Evolutionary conservation across 768 basidiomycete species (phyloP).

Genomic region (Boletus rubroflammeus): DNA sequence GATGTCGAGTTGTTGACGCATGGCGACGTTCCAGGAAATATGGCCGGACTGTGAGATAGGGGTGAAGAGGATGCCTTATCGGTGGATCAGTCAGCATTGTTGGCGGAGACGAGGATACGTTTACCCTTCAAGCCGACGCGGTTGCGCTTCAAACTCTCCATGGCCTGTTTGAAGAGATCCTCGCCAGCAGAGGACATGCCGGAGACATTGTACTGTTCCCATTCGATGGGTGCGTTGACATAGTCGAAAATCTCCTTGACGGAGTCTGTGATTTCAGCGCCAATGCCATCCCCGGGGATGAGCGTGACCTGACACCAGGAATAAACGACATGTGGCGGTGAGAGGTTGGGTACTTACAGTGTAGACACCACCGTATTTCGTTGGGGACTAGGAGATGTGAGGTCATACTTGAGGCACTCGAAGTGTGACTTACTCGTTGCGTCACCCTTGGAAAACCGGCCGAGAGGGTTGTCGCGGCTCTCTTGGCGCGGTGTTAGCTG

Average conservation of each 20-base stretch:
- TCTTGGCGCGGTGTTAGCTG: constrained; percentile 36
- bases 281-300: constrained; percentile 97
- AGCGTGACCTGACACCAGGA: constrained; percentile 71
- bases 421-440: constrained; percentile 50
- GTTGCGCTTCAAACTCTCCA: constrained; percentile 97
- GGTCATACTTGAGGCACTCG: constrained; percentile 2
- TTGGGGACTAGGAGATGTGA: constrained; percentile 55
- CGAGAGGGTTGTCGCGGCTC: constrained; percentile 72
- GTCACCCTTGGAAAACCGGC: constrained; percentile 76
- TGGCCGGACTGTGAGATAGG: constrained; percentile 95
- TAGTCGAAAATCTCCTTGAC: constrained; percentile 99
- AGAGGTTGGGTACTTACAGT: constrained; percentile 51
- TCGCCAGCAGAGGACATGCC: constrained; percentile 94
- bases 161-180: constrained; percentile 93
- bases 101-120: background rate
- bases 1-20: constrained; percentile 99
- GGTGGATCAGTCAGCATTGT: constrained; percentile 1
- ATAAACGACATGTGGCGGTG: constrained; percentile 18
- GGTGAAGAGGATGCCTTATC: constrained; percentile 92
- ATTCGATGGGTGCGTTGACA: constrained; percentile 97
- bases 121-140: constrained; percentile 96
- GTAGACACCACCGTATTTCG: constrained; percentile 91
- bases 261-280: constrained; percentile 94
- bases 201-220: constrained; percentile 97
- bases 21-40: constrained; percentile 99